Conservation (phyloP, 495 filamentous ascomycete genomes). For the Tuber umbilicatum region DNA sequence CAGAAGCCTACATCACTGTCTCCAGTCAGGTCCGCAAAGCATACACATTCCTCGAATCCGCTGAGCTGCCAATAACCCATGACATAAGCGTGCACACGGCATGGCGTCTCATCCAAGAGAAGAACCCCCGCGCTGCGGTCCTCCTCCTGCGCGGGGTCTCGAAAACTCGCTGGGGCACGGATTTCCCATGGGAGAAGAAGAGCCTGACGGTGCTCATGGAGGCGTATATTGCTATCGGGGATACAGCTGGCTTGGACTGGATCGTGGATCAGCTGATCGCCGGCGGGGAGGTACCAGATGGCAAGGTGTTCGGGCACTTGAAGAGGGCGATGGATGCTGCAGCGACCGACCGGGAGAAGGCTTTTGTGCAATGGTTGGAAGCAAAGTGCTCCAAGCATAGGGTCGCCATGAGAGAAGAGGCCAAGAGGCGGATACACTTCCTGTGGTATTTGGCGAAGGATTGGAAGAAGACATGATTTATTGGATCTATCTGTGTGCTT, state of each 20-base stretch:
- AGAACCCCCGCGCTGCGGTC: slow-evolving; percentile 28
- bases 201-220: slow-evolving; percentile 32
- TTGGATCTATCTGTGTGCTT: neutral
- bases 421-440: slow-evolving; percentile 6
- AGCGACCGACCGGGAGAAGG: slow-evolving; percentile 20
- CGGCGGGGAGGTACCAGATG: slow-evolving; percentile 18
- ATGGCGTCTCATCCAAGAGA: slow-evolving; percentile 17
- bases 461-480: neutral
- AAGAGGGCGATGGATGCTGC: slow-evolving; percentile 19
- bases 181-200: slow-evolving; percentile 27
- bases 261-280: slow-evolving; percentile 27
- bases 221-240: slow-evolving; percentile 33
- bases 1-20: slow-evolving; percentile 1
- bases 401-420: slow-evolving; percentile 3
- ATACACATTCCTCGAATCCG: slow-evolving; percentile 29
- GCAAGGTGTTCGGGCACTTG: slow-evolving; percentile 26
- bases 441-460: neutral
- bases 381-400: slow-evolving; percentile 12
- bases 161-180: slow-evolving; percentile 31
- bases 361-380: slow-evolving; percentile 19
- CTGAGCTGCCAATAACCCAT: slow-evolving; percentile 29
- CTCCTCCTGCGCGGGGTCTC: slow-evolving; percentile 32
- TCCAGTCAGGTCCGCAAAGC: slow-evolving; percentile 11
- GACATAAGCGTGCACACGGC: slow-evolving; percentile 32
- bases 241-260: slow-evolving; percentile 31